Conservation (phyloP, 2,329 filamentous ascomycete genomes). For the Chalaropsis ovoidea region DNA sequence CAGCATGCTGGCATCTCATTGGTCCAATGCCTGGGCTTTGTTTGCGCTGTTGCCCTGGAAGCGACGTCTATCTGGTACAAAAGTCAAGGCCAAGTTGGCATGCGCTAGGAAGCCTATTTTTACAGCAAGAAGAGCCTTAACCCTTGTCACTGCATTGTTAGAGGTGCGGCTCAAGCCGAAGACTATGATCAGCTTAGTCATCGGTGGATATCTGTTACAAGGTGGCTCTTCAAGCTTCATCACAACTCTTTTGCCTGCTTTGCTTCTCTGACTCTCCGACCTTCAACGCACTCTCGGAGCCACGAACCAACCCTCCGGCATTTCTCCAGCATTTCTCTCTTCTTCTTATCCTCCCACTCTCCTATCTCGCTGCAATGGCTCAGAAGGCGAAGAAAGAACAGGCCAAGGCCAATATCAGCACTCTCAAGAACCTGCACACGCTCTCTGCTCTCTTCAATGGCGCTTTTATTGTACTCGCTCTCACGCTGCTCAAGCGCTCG, state of each 20-base stretch:
- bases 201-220: conserved; percentile 8
- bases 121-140: neutral
- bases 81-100: neutral
- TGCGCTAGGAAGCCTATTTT: neutral
- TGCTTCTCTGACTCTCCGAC: neutral
- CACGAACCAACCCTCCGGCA: no score
- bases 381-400: conserved; percentile 54
- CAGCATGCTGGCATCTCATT: conserved; percentile 1
- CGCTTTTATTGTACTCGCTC: conserved; percentile 63
- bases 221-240: conserved; percentile 1
- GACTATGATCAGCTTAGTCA: neutral
- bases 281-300: neutral
- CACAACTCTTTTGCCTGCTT: neutral
- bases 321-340: neutral
- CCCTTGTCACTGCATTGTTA: neutral
- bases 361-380: conserved; percentile 38
- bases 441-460: conserved; percentile 61
- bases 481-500: conserved; percentile 55
- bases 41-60: conserved; percentile 24
- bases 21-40: conserved; percentile 9
- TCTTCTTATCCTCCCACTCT: neutral
- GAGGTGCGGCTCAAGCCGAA: neutral
- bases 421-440: conserved; percentile 72
- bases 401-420: conserved; percentile 66
- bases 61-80: conserved; percentile 14